phyloP scores from a whole-genome alignment of 495 filamentous ascomycete species.

The Penicillium paxilli region DNA sequence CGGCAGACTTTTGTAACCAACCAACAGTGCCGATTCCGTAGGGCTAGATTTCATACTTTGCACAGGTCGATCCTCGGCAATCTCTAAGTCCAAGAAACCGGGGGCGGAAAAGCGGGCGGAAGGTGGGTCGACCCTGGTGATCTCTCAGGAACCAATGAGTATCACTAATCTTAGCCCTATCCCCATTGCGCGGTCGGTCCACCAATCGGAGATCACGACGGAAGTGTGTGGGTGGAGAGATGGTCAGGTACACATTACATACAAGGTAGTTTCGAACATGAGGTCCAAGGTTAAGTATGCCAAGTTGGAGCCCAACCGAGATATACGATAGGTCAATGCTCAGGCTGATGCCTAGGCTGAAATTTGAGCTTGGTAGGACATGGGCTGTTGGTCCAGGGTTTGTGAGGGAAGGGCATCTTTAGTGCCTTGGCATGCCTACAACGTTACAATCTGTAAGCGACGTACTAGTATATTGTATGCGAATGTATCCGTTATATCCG shows the following conservation, averaged over 20 bases:
- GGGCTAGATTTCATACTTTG: constrained; percentile 5
- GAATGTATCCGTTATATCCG: not conserved
- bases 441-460: constrained; percentile 2
- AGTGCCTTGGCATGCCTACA: constrained; percentile 1
- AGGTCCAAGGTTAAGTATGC: constrained; percentile 1
- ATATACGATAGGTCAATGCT: not conserved
- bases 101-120: not conserved
- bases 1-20: not conserved
- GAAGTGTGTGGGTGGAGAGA: constrained; percentile 2
- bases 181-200: constrained; percentile 1
- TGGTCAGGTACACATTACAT: not conserved
- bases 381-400: not conserved
- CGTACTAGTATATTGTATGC: constrained; percentile 2
- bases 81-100: not conserved
- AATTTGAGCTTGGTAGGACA: constrained; percentile 1
- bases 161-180: constrained; percentile 4
- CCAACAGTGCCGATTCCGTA: constrained; percentile 3
- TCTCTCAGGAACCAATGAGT: constrained; percentile 1
- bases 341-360: constrained; percentile 1
- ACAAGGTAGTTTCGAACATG: constrained; percentile 1
- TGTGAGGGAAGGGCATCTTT: constrained; percentile 1
- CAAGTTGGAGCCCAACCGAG: not conserved
- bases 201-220: constrained; percentile 1
- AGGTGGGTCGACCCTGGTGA: constrained; percentile 8
- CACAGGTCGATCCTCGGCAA: constrained; percentile 1